These are phyloP conservation scores for Graphilbum sp. DNA, from an alignment of 2,329 filamentous ascomycete species.

Conservation along the genomic window DNA sequence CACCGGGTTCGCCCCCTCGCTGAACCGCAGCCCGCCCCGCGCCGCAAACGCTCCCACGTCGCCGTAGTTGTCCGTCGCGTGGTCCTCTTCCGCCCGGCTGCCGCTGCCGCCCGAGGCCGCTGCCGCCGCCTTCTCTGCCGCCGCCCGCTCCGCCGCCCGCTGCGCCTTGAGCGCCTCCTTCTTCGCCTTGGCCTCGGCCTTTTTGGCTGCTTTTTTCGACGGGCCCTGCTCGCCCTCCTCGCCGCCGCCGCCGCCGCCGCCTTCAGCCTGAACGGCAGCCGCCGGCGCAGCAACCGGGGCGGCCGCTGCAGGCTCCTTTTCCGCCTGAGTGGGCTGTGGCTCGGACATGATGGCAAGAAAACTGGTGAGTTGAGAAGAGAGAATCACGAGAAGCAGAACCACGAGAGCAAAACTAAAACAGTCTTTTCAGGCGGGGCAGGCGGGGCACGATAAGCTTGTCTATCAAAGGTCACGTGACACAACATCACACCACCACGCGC, in stretches of 20 bases:
- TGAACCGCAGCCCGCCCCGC: slow-evolving; percentile 37
- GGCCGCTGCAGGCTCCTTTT: background rate
- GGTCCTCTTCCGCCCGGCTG: slow-evolving; percentile 48
- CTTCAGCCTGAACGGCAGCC: background rate
- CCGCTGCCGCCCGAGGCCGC: slow-evolving; percentile 40
- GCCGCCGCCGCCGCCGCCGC: slow-evolving; percentile 9
- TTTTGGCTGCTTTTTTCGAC: slow-evolving; percentile 72
- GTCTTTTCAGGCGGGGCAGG: too few relatives aligned
- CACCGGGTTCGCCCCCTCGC: slow-evolving; percentile 33
- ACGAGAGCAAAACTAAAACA: too few relatives aligned
- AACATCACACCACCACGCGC: too few relatives aligned
- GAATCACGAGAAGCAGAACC: too few relatives aligned
- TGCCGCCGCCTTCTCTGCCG: slow-evolving; percentile 54
- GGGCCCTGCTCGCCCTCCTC: slow-evolving; percentile 26
- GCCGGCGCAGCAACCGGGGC: too few relatives aligned
- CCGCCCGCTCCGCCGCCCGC: slow-evolving; percentile 58
- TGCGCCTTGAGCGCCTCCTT: slow-evolving; percentile 71
- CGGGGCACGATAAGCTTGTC: too few relatives aligned
- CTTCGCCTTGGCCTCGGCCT: slow-evolving; percentile 71
- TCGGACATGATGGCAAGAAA: background rate
- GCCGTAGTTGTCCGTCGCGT: slow-evolving; percentile 67
- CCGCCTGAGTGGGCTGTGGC: background rate
- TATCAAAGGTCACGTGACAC: too few relatives aligned
- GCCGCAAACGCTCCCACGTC: slow-evolving; percentile 5
- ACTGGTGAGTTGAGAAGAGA: too few relatives aligned